phyloP scores from a whole-genome alignment of 805 yeast species.

The Candida michaelii region DNA sequence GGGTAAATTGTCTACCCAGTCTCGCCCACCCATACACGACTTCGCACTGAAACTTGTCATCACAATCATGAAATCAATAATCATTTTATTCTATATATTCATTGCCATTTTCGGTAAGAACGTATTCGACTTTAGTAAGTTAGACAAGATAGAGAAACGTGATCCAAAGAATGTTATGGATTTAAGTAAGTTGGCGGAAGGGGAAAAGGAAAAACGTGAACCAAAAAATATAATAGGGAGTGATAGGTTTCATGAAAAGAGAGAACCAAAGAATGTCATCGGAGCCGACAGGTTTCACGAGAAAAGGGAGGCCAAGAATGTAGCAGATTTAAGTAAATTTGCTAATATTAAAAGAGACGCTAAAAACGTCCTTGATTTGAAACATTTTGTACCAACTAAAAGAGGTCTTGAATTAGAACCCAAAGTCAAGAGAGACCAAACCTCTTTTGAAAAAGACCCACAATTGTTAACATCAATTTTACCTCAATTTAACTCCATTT shows the following conservation, averaged over 20 bases:
- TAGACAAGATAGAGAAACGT: constrained; percentile 9
- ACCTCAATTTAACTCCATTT: constrained; percentile 40
- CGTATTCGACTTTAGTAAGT: constrained; percentile 15
- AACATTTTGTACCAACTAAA: constrained; percentile 3
- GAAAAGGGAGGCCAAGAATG: too few species aligned
- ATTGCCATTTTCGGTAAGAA: constrained; percentile 13
- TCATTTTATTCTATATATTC: neutral
- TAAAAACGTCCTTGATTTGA: constrained; percentile 16
- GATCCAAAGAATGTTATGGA: constrained; percentile 11
- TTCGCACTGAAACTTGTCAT: neutral
- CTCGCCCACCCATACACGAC: too few species aligned
- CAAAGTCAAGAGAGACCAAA: constrained; percentile 12
- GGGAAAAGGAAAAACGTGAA: too few species aligned
- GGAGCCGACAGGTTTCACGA: too few species aligned
- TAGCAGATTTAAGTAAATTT: constrained; percentile 2
- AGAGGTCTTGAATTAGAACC: constrained; percentile 4
- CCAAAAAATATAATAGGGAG: too few species aligned
- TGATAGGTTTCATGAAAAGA: too few species aligned
- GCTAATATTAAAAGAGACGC: constrained; percentile 14
- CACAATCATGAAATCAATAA: constrained; percentile 1
- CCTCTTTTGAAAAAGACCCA: constrained; percentile 14
- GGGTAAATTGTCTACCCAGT: too few species aligned
- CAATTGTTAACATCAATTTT: constrained; percentile 33
- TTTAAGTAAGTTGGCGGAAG: constrained; percentile 2
- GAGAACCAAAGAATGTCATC: too few species aligned